phyloP scores from a whole-genome alignment of 2,329 filamentous ascomycete genomes.

The Trichoderma breve region DNA sequence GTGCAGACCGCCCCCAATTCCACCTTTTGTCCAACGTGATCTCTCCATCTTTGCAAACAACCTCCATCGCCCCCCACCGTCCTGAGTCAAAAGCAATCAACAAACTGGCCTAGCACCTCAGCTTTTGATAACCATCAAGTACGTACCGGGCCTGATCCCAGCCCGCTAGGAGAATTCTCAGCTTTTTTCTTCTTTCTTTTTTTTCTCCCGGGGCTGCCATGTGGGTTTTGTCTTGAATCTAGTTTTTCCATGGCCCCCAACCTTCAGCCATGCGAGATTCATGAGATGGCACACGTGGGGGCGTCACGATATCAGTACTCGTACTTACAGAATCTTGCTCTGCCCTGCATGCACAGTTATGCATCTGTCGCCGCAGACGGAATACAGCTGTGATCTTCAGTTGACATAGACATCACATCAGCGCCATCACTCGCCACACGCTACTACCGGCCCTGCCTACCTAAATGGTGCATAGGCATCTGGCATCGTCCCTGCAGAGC shows the following conservation, averaged over 20 bases:
- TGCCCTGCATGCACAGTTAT: neutral
- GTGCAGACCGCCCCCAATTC: neutral
- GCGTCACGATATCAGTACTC: neutral
- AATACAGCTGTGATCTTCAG: neutral
- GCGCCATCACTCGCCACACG: neutral
- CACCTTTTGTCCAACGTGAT: neutral
- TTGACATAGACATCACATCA: neutral
- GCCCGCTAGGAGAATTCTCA: slow-evolving; percentile 9
- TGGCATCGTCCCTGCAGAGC: neutral
- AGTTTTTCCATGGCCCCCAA: neutral
- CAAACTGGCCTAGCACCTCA: neutral
- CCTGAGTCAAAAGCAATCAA: neutral
- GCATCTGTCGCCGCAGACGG: neutral
- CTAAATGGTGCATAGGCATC: neutral
- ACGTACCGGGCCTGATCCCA: neutral
- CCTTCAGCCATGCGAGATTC: slow-evolving; percentile 6
- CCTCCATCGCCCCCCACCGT: neutral
- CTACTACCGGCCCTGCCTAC: neutral
- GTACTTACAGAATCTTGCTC: neutral
- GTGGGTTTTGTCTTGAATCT: neutral
- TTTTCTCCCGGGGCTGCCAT: neutral
- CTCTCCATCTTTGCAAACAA: neutral
- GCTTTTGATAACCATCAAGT: neutral
- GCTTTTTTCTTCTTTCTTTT: neutral
- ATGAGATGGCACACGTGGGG: slow-evolving; percentile 1